phyloP scores from a whole-genome alignment of 2,329 filamentous ascomycete genomes.

The Cryphonectria carpinicola region DNA sequence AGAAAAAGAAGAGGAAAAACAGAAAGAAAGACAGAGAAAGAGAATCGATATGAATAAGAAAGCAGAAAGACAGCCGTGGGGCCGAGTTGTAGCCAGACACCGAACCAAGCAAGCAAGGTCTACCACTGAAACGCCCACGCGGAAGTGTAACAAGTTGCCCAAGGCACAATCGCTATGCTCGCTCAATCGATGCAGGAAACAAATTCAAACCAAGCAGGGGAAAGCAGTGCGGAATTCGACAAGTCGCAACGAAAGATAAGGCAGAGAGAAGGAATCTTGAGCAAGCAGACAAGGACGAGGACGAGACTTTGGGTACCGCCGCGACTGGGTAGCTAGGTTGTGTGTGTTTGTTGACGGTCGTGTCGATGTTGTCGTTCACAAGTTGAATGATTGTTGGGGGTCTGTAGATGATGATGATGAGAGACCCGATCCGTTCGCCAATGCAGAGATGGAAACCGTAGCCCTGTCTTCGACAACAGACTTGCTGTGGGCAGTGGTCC shows the following conservation, averaged over 20 bases:
- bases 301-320: constrained; percentile 14
- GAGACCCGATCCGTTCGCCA: neutral
- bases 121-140: constrained; percentile 26
- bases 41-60: constrained; percentile 4
- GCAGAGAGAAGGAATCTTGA: constrained; percentile 10
- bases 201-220: constrained; percentile 6
- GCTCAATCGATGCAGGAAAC: constrained; percentile 21
- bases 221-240: constrained; percentile 9
- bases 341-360: constrained; percentile 6
- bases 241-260: constrained; percentile 14
- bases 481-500: constrained; percentile 19
- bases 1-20: neutral
- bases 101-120: constrained; percentile 18
- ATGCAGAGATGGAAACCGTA: constrained; percentile 10
- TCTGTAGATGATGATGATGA: neutral
- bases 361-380: constrained; percentile 8
- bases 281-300: constrained; percentile 13
- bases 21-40: constrained; percentile 8
- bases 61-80: constrained; percentile 26
- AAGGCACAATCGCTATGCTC: constrained; percentile 28
- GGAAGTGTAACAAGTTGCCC: neutral
- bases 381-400: constrained; percentile 7
- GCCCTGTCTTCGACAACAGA: constrained; percentile 26
- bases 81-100: constrained; percentile 25
- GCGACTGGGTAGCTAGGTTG: constrained; percentile 3